Conservation (phyloP, 1,284 basidiomycete genomes). For the Austroboletus novae-zelandiae region DNA sequence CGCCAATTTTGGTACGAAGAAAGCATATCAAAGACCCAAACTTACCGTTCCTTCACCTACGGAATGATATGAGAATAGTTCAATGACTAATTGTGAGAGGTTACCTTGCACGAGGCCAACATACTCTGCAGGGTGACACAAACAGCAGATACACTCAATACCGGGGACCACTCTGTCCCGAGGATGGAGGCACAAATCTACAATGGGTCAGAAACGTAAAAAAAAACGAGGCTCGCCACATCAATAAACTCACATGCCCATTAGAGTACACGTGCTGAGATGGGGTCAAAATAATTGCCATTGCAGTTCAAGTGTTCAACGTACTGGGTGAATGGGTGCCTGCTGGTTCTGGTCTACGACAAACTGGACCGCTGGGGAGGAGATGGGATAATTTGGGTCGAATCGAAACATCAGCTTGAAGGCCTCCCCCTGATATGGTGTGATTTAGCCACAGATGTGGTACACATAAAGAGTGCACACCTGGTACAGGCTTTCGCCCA, state of each 20-base stretch:
- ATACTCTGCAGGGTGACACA: conserved; percentile 85
- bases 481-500: conserved; percentile 74
- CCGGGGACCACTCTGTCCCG: conserved; percentile 84
- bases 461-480: conserved; percentile 34
- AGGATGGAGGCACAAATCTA: conserved; percentile 85
- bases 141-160: conserved; percentile 72
- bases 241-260: conserved; percentile 61
- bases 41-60: conserved; percentile 73
- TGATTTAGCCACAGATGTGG: conserved; percentile 7
- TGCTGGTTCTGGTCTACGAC: conserved; percentile 59
- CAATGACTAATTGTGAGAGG: conserved; percentile 8
- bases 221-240: not conserved
- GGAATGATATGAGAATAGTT: conserved; percentile 7
- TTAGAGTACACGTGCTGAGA: conserved; percentile 80
- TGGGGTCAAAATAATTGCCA: conserved; percentile 12
- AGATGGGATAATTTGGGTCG: conserved; percentile 74
- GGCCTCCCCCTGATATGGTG: conserved; percentile 55
- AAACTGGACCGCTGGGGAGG: conserved; percentile 80
- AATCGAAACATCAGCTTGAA: conserved; percentile 78
- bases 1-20: conserved; percentile 7
- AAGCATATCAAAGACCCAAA: not conserved
- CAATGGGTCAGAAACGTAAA: conserved; percentile 12
- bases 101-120: conserved; percentile 82
- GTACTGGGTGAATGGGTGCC: conserved; percentile 72
- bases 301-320: conserved; percentile 25